Base-by-base conservation (phyloP, 2,329 filamentous ascomycete species). In the Colletotrichum melonis region DNA sequence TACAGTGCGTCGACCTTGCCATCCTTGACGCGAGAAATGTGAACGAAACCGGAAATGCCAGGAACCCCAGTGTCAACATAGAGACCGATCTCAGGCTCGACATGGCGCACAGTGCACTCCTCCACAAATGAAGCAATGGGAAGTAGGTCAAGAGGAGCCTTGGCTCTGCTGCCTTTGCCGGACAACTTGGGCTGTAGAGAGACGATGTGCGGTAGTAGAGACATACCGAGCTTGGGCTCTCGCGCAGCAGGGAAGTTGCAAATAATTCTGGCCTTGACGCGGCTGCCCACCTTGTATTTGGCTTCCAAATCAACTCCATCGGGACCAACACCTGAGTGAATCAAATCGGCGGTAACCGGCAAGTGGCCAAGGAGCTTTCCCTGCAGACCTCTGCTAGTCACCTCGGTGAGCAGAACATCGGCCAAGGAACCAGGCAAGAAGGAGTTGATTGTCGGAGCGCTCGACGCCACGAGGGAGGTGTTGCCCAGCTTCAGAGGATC, bases 291-390 rank as follows among this genome's bases (percentile, higher is more conserved):
- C 81, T 97, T 95, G 86, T 94, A 96, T 80, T 93, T 93, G 60
- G 92, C 90, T 59, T 92, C 91, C 55, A 98, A 84, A 76, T 97
- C 92, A 58, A 90, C 88, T 30, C 91, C 91, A 69, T 90, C 89
- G 55, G 91, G 89, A 4, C 92, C 93, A 63, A 90, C 90, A 46
- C 95, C 95, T 16, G 95, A 97, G 82, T 99, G 97, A 56, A 98
- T 90, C 46, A 96, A 82, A 81, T 99, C 97, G 22, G 96, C 95
- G 1, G 95, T 98, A 12, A 94, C 94, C 83, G 98, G 94, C 28
- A 99, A 85, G 80, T 95, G 91, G 19, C 97, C 97, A 88, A 99
- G 93, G 57, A 98, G 90, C 82, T 98, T 98, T 78, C 97, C 97
- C 62, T 90, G 87, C 72, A 99, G 84, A n/a, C 97, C 97, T 75